These are phyloP conservation scores for Clitopilus passeckerianus DNA, from an alignment of 768 basidiomycete species.

Conservation along the genomic window DNA sequence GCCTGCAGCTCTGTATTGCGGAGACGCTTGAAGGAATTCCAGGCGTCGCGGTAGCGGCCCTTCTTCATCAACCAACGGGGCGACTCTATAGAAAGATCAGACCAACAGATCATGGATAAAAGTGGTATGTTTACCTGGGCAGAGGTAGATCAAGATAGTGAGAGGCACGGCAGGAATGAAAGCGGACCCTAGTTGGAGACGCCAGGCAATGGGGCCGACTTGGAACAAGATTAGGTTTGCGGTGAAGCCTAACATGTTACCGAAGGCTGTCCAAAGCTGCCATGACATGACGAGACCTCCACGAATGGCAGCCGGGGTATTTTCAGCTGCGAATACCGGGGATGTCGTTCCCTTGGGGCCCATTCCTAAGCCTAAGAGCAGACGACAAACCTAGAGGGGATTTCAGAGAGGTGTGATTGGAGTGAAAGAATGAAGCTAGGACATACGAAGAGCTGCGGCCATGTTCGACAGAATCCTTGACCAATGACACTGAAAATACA, in stretches of 20 bases:
- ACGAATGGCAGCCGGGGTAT: conserved; percentile 75
- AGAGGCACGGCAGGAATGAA: conserved; percentile 52
- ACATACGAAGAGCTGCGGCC: conserved; percentile 46
- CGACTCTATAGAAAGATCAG: conserved; percentile 41
- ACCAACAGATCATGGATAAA: too few relatives aligned
- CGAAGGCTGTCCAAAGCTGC: conserved; percentile 90
- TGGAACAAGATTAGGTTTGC: conserved; percentile 60
- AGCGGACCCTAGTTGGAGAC: conserved; percentile 73
- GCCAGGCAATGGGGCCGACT: conserved; percentile 66
- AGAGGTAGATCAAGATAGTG: conserved; percentile 43
- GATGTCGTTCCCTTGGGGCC: conserved; percentile 59
- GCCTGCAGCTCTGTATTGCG: conserved; percentile 71
- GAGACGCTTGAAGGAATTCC: conserved; percentile 57
- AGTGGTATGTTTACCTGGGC: conserved; percentile 33
- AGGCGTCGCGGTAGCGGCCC: conserved; percentile 66
- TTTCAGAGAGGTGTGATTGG: background rate
- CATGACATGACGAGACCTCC: conserved; percentile 92
- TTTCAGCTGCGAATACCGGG: conserved; percentile 68
- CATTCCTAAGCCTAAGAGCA: conserved; percentile 61
- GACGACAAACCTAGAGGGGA: conserved; percentile 35
- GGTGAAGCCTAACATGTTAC: conserved; percentile 70
- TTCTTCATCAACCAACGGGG: conserved; percentile 87
- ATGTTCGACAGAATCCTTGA: conserved; percentile 44
- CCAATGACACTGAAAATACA: conserved; percentile 48
- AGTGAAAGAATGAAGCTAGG: background rate